phyloP scores from a whole-genome alignment of 352 stramenopile genomes.

The Pythium volutum region DNA sequence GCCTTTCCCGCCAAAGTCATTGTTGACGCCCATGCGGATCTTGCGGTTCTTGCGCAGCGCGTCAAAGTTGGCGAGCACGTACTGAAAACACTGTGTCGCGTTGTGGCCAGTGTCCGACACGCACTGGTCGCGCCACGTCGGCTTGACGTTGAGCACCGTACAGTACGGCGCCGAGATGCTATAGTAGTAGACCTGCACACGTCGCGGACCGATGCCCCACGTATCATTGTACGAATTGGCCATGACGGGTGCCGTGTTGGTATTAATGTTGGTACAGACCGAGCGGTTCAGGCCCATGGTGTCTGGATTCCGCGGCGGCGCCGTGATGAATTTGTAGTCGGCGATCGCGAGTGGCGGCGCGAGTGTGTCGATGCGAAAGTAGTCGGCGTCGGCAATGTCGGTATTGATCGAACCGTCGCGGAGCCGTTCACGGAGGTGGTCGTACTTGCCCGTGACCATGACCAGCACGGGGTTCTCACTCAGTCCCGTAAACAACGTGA shows the following conservation, averaged over 20 bases:
- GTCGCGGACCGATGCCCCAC: conserved; percentile 27
- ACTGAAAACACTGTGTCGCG: conserved; percentile 35
- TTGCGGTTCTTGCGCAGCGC: conserved; percentile 27
- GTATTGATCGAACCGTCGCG: conserved; percentile 26
- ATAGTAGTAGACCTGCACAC: conserved; percentile 27
- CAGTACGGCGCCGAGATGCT: conserved; percentile 38
- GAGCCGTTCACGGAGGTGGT: conserved; percentile 17
- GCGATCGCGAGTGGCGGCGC: conserved; percentile 28
- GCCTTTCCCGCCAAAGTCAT: conserved; percentile 39
- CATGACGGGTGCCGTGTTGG: conserved; percentile 24
- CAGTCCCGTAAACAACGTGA: conserved; percentile 26
- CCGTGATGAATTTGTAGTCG: conserved; percentile 27
- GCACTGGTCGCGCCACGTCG: conserved; percentile 26
- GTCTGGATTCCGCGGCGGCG: conserved; percentile 15
- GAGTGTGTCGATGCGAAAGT: conserved; percentile 14
- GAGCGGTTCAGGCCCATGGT: conserved; percentile 28
- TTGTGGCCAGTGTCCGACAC: conserved; percentile 24
- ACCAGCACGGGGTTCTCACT: conserved; percentile 21
- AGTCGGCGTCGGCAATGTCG: conserved; percentile 18
- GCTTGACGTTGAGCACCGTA: conserved; percentile 11
- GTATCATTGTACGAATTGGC: conserved; percentile 31
- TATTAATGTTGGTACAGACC: conserved; percentile 20
- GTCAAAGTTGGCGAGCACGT: conserved; percentile 49
- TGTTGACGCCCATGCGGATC: conserved; percentile 34
- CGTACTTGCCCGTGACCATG: conserved; percentile 18